A percentile compares a stretch with the other conserved stretches of the same genome.
Conservation (phyloP, 2,329 filamentous ascomycete genomes). For the Trichoderma sp. region DNA sequence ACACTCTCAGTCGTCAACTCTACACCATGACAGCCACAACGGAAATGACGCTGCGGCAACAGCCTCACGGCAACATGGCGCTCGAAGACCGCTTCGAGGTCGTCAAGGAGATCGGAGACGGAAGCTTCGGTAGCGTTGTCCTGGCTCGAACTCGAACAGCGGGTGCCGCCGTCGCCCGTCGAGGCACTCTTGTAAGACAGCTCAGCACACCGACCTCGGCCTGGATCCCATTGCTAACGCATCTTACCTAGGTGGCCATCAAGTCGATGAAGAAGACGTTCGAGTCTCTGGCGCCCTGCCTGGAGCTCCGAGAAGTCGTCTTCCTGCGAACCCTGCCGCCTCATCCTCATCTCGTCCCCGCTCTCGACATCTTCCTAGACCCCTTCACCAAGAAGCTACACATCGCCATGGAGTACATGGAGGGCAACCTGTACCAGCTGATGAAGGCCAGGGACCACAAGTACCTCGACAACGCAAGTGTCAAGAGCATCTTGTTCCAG, state of each 20-base stretch:
- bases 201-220: neutral
- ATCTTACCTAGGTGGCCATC: slow-evolving; percentile 80
- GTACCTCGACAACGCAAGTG: slow-evolving; percentile 81
- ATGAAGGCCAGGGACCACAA: slow-evolving; percentile 99
- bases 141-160: slow-evolving; percentile 89
- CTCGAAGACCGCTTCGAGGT: slow-evolving; percentile 96
- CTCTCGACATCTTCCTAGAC: slow-evolving; percentile 96
- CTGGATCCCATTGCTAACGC: slow-evolving; percentile 21
- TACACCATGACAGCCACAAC: slow-evolving; percentile 70
- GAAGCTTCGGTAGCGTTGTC: slow-evolving; percentile 95
- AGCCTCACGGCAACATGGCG: slow-evolving; percentile 60
- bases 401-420: slow-evolving; percentile 99
- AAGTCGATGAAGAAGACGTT: slow-evolving; percentile 99
- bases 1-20: slow-evolving; percentile 23
- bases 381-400: slow-evolving; percentile 95
- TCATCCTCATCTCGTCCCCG: slow-evolving; percentile 93
- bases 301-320: slow-evolving; percentile 95
- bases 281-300: slow-evolving; percentile 83
- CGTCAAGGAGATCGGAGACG: slow-evolving; percentile 97
- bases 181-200: slow-evolving; percentile 81
- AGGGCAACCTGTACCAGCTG: slow-evolving; percentile 96
- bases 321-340: slow-evolving; percentile 87
- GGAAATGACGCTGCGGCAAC: slow-evolving; percentile 70
- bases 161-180: slow-evolving; percentile 81
- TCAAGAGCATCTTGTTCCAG: slow-evolving; percentile 97